Evolutionary conservation across 306 rosid genomes (phyloP), one percentile per base, ranked within the genome.

Genomic region (Vigna angularis): DNA sequence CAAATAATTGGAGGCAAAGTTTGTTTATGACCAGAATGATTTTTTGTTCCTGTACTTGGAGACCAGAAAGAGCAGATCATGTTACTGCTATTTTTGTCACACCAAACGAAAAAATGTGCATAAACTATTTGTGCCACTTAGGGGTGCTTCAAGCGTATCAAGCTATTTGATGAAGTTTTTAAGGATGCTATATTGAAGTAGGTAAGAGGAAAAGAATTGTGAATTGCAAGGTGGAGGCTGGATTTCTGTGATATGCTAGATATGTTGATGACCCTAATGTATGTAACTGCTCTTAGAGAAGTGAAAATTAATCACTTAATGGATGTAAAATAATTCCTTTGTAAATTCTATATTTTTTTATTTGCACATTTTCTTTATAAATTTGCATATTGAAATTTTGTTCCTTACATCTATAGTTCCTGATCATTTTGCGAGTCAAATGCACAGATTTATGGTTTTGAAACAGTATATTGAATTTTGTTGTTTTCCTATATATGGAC

Each of bases 11-110:
- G 53, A 63, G 73, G 69, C 63, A 67, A 42, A 66, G 79, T 68
- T 84, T 82, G 59, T 72, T 79, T 44, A 52, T 24, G 70, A 85
- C 73, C 40, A 78, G 79, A 81, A 51, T 77, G 40, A 48, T 78
- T 45, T 17, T 36, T 72, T 47, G 52, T 65, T 57, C 1, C 72
- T 51, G 68, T 66, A 45, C 55, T 47, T 65, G 30, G 82, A 40
- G 45, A 47, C 38, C 66, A 67, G 38, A 48, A 52, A 52, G 77
- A 47, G 83, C 55, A 38, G 73, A 44, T 77, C 59, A 24, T 70
- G 73, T 68, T 76, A 40, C 66, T 66, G 68, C 76, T 66, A 58
- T 5, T 71, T 52, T 18, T 48, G 62, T 58, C 57, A 49, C 47
- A 40, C 3, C 34, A 30, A 30, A 30, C 34, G 4, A 30, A 30